Evolutionary conservation across 2,329 filamentous ascomycete genomes (phyloP).

Genomic region (Zymoseptoria tritici): DNA sequence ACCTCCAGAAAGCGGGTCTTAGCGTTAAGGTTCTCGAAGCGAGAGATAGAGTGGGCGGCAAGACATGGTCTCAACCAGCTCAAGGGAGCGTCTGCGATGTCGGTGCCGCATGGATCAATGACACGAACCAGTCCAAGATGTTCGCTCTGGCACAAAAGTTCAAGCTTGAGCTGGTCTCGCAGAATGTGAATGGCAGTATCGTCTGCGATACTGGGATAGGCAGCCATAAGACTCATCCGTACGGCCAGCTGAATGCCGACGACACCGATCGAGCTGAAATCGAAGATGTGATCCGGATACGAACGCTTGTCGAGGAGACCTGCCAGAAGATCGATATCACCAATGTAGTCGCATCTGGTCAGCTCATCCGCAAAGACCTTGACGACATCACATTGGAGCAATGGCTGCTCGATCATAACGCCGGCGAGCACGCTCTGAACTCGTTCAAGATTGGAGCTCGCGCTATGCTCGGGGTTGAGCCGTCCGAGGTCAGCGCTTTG

Average conservation of each 20-base stretch:
- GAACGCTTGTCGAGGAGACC: conserved; percentile 33
- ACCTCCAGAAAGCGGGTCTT: conserved; percentile 22
- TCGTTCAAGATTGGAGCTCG: conserved; percentile 41
- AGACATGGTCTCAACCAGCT: conserved; percentile 38
- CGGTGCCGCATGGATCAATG: conserved; percentile 55
- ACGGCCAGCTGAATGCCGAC: conserved; percentile 26
- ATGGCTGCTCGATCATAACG: conserved; percentile 30
- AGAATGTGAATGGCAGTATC: conserved; percentile 41
- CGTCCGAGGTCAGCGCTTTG: conserved; percentile 43
- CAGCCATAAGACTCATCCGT: conserved; percentile 25
- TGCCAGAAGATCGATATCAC: conserved; percentile 29
- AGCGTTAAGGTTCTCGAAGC: conserved; percentile 28
- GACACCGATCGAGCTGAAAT: conserved; percentile 12
- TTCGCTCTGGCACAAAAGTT: conserved; percentile 36
- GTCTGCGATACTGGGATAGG: conserved; percentile 38
- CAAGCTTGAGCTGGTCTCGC: conserved; percentile 40
- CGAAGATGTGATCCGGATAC: conserved; percentile 28
- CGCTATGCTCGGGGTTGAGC: conserved; percentile 46
- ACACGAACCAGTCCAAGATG: conserved; percentile 45
- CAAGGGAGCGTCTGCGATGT: conserved; percentile 39
- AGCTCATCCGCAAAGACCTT: conserved; percentile 22
- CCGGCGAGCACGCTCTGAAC: conserved; percentile 28
- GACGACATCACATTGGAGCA: conserved; percentile 36
- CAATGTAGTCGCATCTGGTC: conserved; percentile 20
- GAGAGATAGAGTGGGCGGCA: conserved; percentile 34